Evolutionary conservation across 441 rosid species (phyloP).

Genomic region (Melastoma candidum): DNA sequence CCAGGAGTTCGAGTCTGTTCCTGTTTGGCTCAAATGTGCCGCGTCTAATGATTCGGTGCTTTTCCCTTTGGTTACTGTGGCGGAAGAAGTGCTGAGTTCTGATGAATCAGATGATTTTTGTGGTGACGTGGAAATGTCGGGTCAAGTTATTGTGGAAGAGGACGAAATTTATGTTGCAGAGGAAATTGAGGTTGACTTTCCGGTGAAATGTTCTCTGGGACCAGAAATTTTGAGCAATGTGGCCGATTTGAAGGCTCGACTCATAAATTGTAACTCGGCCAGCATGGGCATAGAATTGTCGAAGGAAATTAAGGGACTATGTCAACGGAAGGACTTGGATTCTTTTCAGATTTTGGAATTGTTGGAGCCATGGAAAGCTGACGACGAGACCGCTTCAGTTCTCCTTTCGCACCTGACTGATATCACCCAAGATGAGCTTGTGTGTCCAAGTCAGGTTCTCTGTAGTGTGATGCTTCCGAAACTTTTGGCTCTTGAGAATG

Average conservation of each 20-base stretch:
- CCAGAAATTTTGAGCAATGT: constrained; percentile 34
- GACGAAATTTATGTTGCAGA: constrained; percentile 18
- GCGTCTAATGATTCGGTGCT: constrained; percentile 14
- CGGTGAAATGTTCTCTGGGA: constrained; percentile 18
- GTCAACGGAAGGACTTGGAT: constrained; percentile 35
- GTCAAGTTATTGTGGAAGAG: constrained; percentile 25
- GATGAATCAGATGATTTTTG: constrained; percentile 21
- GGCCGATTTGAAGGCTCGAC: constrained; percentile 24
- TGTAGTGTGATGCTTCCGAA: constrained; percentile 59
- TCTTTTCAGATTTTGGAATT: constrained; percentile 34
- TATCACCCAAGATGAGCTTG: constrained; percentile 32
- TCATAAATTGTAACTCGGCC: constrained; percentile 37
- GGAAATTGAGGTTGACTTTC: constrained; percentile 24
- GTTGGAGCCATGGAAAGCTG: constrained; percentile 72
- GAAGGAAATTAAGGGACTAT: constrained; percentile 38
- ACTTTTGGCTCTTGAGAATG: constrained; percentile 43
- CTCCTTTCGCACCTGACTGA: constrained; percentile 39
- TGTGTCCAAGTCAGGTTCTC: constrained; percentile 62
- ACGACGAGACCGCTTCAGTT: constrained; percentile 55
- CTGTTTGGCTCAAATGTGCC: constrained; percentile 42
- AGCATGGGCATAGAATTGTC: constrained; percentile 32
- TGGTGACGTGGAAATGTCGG: constrained; percentile 14
- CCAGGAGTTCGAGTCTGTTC: constrained; percentile 44
- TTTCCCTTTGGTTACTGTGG: constrained; percentile 64
- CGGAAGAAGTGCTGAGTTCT: constrained; percentile 23